A percentile compares a stretch with the other conserved stretches of the same genome.
Evolutionary conservation across 2,329 filamentous ascomycete genomes (phyloP).

Genomic region (Teratosphaeria epicoccoides): DNA sequence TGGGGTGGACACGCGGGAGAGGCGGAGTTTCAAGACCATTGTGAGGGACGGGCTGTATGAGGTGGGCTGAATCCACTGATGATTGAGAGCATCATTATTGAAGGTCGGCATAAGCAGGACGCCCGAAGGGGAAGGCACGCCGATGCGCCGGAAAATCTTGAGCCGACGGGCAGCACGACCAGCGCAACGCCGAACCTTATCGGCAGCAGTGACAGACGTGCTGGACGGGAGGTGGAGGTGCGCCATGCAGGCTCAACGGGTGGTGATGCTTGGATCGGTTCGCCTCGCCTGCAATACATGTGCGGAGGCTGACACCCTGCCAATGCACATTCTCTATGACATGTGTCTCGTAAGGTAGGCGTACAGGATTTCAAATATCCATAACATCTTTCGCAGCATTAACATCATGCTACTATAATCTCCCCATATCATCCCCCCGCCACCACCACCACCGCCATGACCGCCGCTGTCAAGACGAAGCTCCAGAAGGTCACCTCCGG

Average conservation of each 20-base stretch:
- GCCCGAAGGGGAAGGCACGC: neutral
- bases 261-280: too few species aligned
- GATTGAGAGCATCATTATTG: too few species aligned
- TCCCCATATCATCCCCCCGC: neutral
- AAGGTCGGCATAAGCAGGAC: neutral
- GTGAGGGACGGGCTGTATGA: too few species aligned
- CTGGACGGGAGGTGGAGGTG: neutral
- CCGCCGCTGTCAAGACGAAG: neutral
- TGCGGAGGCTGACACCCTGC: too few species aligned
- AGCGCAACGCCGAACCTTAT: neutral
- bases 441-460: neutral
- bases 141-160: neutral
- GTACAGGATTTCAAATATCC: neutral
- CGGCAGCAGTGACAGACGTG: neutral
- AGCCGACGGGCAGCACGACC: too few species aligned
- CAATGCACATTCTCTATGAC: neutral
- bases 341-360: neutral
- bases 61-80: too few species aligned
- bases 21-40: constrained; percentile 86
- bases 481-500: neutral
- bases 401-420: too few species aligned
- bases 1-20: constrained; percentile 73
- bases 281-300: too few species aligned
- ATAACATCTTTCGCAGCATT: neutral
- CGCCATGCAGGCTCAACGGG: neutral